phyloP scores from a whole-genome alignment of 2,329 filamentous ascomycete genomes.

The Pseudocercospora musae region DNA sequence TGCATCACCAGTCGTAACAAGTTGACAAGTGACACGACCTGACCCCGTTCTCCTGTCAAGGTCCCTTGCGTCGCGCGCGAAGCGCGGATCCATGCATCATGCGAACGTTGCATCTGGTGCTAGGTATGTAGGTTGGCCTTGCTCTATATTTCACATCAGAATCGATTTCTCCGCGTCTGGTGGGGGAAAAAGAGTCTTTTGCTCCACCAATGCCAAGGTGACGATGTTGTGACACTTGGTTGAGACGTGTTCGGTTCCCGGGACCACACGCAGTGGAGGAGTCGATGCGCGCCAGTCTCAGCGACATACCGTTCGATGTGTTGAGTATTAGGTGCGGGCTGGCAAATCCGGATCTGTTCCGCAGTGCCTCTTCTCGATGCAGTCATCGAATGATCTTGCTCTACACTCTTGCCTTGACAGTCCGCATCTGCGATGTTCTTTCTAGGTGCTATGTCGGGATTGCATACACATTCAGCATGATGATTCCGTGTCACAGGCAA shows the following conservation, averaged over 20 bases:
- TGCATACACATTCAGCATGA: background rate
- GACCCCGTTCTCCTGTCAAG: background rate
- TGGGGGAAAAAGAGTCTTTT: too few species aligned
- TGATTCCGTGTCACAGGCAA: background rate
- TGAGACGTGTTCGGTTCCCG: background rate
- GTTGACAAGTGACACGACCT: background rate
- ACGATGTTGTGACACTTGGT: background rate
- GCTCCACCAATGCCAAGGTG: background rate
- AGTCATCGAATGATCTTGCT: background rate
- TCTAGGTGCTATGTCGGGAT: background rate
- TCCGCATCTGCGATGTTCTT: background rate
- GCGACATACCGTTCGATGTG: background rate
- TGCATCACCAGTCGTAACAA: background rate
- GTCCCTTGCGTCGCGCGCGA: background rate
- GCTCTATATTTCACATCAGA: background rate
- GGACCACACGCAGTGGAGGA: background rate
- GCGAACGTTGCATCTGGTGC: background rate
- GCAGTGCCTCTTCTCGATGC: background rate
- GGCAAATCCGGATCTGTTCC: too few species aligned
- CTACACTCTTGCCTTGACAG: background rate
- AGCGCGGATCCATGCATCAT: constrained; percentile 1
- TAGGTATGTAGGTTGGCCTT: background rate
- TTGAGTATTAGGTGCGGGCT: background rate
- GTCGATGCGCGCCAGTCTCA: background rate
- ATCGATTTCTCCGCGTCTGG: background rate